A percentile compares a stretch with the other conserved stretches of the same genome.
Evolutionary conservation across 2,329 filamentous ascomycete genomes (phyloP).

Genomic region (Cladophialophora immunda): DNA sequence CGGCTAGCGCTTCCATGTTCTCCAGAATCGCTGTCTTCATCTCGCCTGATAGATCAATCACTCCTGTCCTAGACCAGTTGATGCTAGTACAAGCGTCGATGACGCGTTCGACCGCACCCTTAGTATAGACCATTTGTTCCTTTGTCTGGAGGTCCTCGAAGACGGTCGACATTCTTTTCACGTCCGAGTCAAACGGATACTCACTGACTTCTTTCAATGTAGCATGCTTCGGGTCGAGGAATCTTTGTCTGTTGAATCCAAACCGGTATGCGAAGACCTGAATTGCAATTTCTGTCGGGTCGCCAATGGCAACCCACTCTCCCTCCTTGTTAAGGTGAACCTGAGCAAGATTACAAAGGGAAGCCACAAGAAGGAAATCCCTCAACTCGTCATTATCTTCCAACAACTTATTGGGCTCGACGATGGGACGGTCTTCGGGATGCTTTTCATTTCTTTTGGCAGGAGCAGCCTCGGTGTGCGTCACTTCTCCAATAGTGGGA

Average conservation of each 20-base stretch:
- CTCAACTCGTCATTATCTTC: constrained; percentile 59
- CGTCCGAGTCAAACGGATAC: constrained; percentile 76
- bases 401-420: constrained; percentile 32
- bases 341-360: constrained; percentile 71
- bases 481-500: constrained; percentile 61
- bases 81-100: constrained; percentile 68
- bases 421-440: constrained; percentile 43
- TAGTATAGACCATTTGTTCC: constrained; percentile 50
- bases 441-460: constrained; percentile 29
- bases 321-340: constrained; percentile 64
- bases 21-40: constrained; percentile 66
- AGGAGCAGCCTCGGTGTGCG: constrained; percentile 42
- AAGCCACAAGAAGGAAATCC: constrained; percentile 69
- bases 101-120: constrained; percentile 72
- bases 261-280: constrained; percentile 78
- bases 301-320: constrained; percentile 70
- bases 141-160: constrained; percentile 52
- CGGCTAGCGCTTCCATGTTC: constrained; percentile 74
- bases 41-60: constrained; percentile 60
- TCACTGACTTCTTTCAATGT: constrained; percentile 70
- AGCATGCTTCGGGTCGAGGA: constrained; percentile 60
- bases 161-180: constrained; percentile 81
- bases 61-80: constrained; percentile 55
- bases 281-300: constrained; percentile 77
- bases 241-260: constrained; percentile 65